These are phyloP conservation scores for Digitaria exilis DNA, from an alignment of 202 grass and related monocot species.

Conservation along the genomic window DNA sequence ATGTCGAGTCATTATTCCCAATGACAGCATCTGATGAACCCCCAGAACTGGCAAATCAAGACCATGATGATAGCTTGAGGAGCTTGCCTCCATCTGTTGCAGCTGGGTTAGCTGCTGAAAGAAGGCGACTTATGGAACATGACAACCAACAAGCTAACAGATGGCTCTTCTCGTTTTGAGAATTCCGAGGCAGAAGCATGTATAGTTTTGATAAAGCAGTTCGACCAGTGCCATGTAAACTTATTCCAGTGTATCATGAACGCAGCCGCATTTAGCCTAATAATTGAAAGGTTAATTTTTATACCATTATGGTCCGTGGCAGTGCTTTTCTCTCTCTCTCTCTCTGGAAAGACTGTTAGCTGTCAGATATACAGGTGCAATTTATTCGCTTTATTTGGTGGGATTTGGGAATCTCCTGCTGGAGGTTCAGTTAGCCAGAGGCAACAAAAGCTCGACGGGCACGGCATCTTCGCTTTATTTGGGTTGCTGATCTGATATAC, in stretches of 20 bases:
- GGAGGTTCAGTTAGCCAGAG: not conserved
- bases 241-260: not conserved
- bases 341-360: too few species aligned
- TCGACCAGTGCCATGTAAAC: not conserved
- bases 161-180: not conserved
- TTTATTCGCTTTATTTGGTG: not conserved
- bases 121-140: conserved; percentile 57
- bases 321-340: not conserved
- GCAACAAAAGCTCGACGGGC: not conserved
- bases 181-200: conserved; percentile 8
- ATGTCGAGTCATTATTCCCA: conserved; percentile 77
- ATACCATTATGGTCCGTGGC: not conserved
- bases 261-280: not conserved
- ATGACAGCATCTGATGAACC: conserved; percentile 48
- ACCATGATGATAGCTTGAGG: conserved; percentile 53
- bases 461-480: not conserved
- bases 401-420: not conserved
- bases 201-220: not conserved
- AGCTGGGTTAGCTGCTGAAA: conserved; percentile 85
- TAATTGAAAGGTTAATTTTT: conserved; percentile 24
- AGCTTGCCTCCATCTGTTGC: conserved; percentile 78
- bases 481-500: not conserved
- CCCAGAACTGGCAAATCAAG: conserved; percentile 37
- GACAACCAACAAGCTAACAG: conserved; percentile 9
- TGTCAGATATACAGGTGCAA: not conserved